Base-by-base conservation (phyloP, 106 monocot species). In the Allium fistulosum region DNA sequence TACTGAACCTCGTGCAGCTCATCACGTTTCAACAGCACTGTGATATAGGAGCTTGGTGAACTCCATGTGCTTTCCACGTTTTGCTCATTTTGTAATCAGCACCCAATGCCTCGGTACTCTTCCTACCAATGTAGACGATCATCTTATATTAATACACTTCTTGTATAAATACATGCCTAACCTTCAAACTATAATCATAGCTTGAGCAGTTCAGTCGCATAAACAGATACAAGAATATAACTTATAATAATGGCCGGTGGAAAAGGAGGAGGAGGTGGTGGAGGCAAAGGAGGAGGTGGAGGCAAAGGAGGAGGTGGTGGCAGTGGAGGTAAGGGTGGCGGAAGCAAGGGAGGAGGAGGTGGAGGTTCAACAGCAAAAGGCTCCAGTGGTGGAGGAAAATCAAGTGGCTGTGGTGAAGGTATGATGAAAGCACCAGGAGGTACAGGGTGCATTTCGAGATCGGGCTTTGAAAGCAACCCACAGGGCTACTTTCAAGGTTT, bases 401-500 rank as follows among this genome's bases (percentile, higher is more conserved):
- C 22, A 22, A 15, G n/a, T 2, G 62, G 76, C 7, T 63, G 77
- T 48, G 77, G 77, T 15, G 18, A 11, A 17, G 63, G 53, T 1
- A 66, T 17, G 66, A 78, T 72, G 72, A 72, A 71, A 15, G 67
- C 78, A 0, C 72, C 72, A 2, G 78, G 78, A 1, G 67, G 66
- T 1, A 46, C 58, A 11, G 78, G 67, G 2, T 46, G 67, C 18
- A 78, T 72, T 10, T 78, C 72, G 0, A 72, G 78, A 52, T 2
- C 51, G 14, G 72, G 49, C 8, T 78, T 78, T 48, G 78, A 78
- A 14, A 67, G 78, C 27, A 78, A 78, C 53, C 71, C 78, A 8
- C 71, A 67, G 51, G 78, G 72, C 10, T 78, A 78, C 78, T 78
- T 78, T 45, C 66, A 67, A 7, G 66, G 17, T 46, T 67, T 78